Evolutionary conservation across 2,329 filamentous ascomycete species (phyloP).

Genomic region (Hymenoscyphus fraxineus): DNA sequence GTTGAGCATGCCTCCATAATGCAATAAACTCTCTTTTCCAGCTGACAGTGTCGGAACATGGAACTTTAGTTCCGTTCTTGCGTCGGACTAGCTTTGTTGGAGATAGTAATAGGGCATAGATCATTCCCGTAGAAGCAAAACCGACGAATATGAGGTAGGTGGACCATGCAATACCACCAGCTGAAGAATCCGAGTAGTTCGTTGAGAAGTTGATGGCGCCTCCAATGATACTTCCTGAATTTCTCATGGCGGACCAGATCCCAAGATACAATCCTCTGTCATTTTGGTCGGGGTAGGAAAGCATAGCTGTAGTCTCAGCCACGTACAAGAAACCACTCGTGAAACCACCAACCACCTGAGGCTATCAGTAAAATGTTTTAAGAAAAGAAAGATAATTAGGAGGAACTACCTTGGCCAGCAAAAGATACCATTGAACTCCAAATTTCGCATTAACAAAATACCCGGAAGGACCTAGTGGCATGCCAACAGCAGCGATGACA

Average conservation of each 20-base stretch:
- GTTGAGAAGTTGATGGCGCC: conserved; percentile 67
- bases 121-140: conserved; percentile 34
- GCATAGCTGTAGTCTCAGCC: conserved; percentile 37
- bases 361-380: background rate
- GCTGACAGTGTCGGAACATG: conserved; percentile 51
- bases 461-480: conserved; percentile 44
- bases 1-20: conserved; percentile 39
- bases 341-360: conserved; percentile 25
- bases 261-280: conserved; percentile 42
- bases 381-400: background rate
- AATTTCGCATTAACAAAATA: conserved; percentile 68
- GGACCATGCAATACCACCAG: conserved; percentile 63
- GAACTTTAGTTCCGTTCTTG: conserved; percentile 53
- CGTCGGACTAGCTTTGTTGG: conserved; percentile 58
- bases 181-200: conserved; percentile 52
- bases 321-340: conserved; percentile 35
- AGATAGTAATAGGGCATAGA: conserved; percentile 45
- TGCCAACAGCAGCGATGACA: conserved; percentile 35
- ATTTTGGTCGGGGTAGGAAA: conserved; percentile 36
- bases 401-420: conserved; percentile 43
- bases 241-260: conserved; percentile 59
- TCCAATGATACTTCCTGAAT: conserved; percentile 64
- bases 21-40: conserved; percentile 56
- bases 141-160: conserved; percentile 67
- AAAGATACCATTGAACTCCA: conserved; percentile 61